Percentiles rank a stretch among this genome's conserved stretches.
Conservation (phyloP, 1,284 basidiomycete genomes). For the Trametes versicolor region DNA sequence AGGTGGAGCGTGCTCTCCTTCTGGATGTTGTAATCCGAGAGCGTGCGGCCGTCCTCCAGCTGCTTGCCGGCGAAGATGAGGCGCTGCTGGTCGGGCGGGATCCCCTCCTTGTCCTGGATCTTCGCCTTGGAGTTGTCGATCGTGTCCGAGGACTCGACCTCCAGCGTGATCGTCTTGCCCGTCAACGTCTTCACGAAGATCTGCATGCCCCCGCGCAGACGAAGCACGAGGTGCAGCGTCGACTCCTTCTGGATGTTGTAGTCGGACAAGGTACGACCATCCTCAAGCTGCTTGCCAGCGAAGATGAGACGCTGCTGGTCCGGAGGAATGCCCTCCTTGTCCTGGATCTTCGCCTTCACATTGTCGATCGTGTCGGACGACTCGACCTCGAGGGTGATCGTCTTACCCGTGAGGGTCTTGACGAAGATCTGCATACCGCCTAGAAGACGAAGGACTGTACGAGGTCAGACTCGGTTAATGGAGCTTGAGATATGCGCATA, state of each 20-base stretch:
- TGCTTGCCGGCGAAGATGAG: slow-evolving; percentile 90
- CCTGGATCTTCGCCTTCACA: slow-evolving; percentile 44
- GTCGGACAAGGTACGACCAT: slow-evolving; percentile 37
- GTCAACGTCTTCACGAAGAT: slow-evolving; percentile 76
- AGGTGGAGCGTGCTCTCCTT: slow-evolving; percentile 44
- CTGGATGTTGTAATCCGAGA: slow-evolving; percentile 51
- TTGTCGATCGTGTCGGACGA: slow-evolving; percentile 44
- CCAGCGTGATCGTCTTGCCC: slow-evolving; percentile 60
- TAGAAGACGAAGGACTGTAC: slow-evolving; percentile 44
- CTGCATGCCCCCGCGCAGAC: slow-evolving; percentile 62
- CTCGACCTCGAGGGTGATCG: slow-evolving; percentile 42
- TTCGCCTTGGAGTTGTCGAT: slow-evolving; percentile 64
- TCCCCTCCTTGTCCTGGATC: slow-evolving; percentile 70
- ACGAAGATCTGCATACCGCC: slow-evolving; percentile 44
- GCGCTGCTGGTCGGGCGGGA: slow-evolving; percentile 85
- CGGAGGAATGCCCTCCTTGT: slow-evolving; percentile 40
- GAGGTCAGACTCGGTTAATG: too few species aligned
- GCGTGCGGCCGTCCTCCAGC: slow-evolving; percentile 77
- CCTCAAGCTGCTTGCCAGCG: slow-evolving; percentile 40
- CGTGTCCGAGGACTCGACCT: slow-evolving; percentile 61
- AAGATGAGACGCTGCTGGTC: slow-evolving; percentile 37
- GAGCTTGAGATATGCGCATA: too few species aligned
- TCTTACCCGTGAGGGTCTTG: slow-evolving; percentile 44
- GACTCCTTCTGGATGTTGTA: slow-evolving; percentile 46
- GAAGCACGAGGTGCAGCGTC: slow-evolving; percentile 43